These are phyloP conservation scores for Lepidium africanum DNA, from an alignment of 345 rosid species.

Conservation along the genomic window DNA sequence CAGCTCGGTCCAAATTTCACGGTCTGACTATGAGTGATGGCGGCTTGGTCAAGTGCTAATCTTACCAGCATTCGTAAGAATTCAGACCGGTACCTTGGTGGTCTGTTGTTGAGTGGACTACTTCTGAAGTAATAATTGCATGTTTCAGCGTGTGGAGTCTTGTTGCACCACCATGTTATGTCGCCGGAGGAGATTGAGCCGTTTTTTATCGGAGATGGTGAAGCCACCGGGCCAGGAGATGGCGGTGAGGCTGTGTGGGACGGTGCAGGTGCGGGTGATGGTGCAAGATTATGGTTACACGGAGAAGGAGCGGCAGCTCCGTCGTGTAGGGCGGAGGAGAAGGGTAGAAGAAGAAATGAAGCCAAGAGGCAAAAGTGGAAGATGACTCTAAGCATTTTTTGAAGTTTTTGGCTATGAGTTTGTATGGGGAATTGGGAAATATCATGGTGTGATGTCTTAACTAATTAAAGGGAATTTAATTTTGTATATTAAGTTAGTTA, in stretches of 20 bases:
- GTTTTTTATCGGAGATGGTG: slow-evolving; percentile 6
- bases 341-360: slow-evolving; percentile 7
- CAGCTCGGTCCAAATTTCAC: slow-evolving; percentile 50
- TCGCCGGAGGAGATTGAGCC: slow-evolving; percentile 11
- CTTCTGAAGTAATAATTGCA: slow-evolving; percentile 47
- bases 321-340: slow-evolving; percentile 5
- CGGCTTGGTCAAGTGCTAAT: slow-evolving; percentile 54
- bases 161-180: slow-evolving; percentile 57
- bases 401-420: slow-evolving; percentile 13
- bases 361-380: slow-evolving; percentile 27
- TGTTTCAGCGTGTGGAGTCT: slow-evolving; percentile 62
- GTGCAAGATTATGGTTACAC: neutral
- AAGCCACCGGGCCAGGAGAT: neutral
- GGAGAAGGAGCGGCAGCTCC: slow-evolving; percentile 7
- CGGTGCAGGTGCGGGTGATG: neutral
- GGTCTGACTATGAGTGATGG: slow-evolving; percentile 38
- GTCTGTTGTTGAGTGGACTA: slow-evolving; percentile 14
- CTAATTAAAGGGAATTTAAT: slow-evolving; percentile 14
- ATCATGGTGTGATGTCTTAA: slow-evolving; percentile 21
- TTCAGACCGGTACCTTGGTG: slow-evolving; percentile 37
- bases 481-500: neutral
- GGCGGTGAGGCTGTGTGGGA: neutral
- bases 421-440: slow-evolving; percentile 24
- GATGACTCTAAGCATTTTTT: slow-evolving; percentile 22
- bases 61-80: slow-evolving; percentile 40